Conservation (phyloP, 768 basidiomycete genomes). For the Podaxis carcinomalis region DNA sequence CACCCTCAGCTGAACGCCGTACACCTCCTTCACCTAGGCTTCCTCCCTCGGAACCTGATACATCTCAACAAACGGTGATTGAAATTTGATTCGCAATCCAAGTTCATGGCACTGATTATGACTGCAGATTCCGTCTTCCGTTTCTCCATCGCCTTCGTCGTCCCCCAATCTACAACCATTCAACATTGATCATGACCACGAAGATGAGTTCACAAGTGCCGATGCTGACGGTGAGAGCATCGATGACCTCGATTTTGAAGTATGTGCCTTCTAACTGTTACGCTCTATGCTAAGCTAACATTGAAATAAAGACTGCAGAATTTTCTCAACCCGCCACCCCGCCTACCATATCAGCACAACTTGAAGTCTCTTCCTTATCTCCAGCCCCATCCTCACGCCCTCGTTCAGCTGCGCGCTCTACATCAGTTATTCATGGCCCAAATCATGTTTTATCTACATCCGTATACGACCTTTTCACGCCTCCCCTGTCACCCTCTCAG, state of each 20-base stretch:
- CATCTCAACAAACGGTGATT: not conserved
- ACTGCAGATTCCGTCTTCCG: not conserved
- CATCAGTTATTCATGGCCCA: not conserved
- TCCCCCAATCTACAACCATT: not conserved
- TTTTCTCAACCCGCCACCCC: not conserved
- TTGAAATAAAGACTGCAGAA: not conserved
- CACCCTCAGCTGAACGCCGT: not conserved
- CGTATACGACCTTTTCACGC: not conserved
- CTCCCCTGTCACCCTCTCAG: not conserved
- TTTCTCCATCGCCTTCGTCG: not conserved
- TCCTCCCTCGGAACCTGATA: not conserved
- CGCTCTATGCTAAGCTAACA: not conserved
- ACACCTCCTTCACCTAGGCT: not conserved
- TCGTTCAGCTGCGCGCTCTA: not conserved
- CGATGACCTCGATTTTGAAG: not conserved
- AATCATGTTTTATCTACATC: not conserved
- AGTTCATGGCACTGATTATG: not conserved
- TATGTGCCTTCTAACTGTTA: not conserved
- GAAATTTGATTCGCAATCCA: not conserved
- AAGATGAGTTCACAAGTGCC: slow-evolving; percentile 1
- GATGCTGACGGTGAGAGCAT: slow-evolving; percentile 5
- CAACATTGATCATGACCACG: not conserved
- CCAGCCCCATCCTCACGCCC: not conserved
- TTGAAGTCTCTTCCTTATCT: not conserved
- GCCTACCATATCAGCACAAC: no score